phyloP scores from a whole-genome alignment of 2,329 filamentous ascomycete species.

The Colletotrichum paranaense region DNA sequence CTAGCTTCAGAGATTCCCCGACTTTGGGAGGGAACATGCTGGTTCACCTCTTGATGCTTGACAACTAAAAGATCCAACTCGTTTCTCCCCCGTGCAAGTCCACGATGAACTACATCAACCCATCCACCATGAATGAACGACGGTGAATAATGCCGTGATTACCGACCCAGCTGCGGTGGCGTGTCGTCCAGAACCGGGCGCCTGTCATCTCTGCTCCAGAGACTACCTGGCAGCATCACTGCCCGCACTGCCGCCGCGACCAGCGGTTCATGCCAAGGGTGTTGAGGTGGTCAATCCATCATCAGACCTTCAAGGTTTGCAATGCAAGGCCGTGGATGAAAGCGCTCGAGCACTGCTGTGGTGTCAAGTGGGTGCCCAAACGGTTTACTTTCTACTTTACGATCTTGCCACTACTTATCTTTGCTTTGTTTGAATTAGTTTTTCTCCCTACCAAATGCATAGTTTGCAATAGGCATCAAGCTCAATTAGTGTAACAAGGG shows the following conservation, averaged over 20 bases:
- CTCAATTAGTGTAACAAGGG: too few relatives aligned
- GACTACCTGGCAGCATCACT: neutral
- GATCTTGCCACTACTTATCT: too few relatives aligned
- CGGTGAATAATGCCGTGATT: neutral
- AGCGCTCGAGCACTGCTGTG: neutral
- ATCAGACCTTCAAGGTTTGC: neutral
- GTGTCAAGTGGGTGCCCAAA: too few relatives aligned
- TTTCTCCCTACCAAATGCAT: too few relatives aligned
- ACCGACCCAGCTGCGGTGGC: neutral
- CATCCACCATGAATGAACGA: neutral
- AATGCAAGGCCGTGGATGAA: neutral
- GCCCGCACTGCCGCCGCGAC: conserved; percentile 4
- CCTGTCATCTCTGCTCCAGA: neutral
- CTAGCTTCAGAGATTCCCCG: neutral
- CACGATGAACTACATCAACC: neutral
- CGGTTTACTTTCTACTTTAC: too few relatives aligned
- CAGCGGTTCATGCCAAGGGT: conserved; percentile 26
- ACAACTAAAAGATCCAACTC: neutral
- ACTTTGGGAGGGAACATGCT: conserved; percentile 14
- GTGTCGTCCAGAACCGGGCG: neutral
- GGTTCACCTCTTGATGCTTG: neutral
- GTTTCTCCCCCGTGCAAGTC: neutral
- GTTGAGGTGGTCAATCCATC: neutral
- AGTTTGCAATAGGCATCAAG: too few relatives aligned
- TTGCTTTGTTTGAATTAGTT: too few relatives aligned